Evolutionary conservation across 2,329 filamentous ascomycete species (phyloP).

Genomic region (Trichoderma citrinoviride): DNA sequence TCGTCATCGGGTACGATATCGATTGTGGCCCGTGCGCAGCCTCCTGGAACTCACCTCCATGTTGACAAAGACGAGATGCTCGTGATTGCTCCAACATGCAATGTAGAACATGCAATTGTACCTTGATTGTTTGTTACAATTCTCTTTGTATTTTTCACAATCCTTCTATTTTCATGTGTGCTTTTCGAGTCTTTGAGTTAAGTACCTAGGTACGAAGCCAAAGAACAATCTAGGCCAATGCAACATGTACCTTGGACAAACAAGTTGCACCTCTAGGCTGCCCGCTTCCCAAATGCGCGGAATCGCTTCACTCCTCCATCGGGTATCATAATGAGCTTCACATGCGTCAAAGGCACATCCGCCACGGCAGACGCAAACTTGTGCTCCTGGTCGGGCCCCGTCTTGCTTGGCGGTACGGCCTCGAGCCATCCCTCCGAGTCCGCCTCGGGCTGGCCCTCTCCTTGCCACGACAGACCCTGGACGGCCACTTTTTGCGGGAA

Average conservation of each 20-base stretch:
- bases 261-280: constrained; percentile 12
- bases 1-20: constrained; percentile 19
- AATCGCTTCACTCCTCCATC: constrained; percentile 91
- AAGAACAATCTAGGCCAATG: no score
- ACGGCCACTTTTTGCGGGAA: constrained; percentile 75
- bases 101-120: no score
- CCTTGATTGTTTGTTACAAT: no score
- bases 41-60: neutral
- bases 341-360: constrained; percentile 68
- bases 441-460: constrained; percentile 52
- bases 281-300: constrained; percentile 46
- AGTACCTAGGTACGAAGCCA: no score
- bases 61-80: no score
- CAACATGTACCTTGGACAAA: neutral
- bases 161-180: no score
- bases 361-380: constrained; percentile 56
- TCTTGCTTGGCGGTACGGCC: constrained; percentile 64
- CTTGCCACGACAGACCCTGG: constrained; percentile 57
- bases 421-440: constrained; percentile 63
- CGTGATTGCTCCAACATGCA: no score
- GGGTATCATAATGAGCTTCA: constrained; percentile 89
- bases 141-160: no score
- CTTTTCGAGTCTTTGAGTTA: no score
- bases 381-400: constrained; percentile 71
- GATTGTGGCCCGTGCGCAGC: constrained; percentile 21